Base-by-base conservation (phyloP, 306 rosid species). In the Cicer yamashitae region DNA sequence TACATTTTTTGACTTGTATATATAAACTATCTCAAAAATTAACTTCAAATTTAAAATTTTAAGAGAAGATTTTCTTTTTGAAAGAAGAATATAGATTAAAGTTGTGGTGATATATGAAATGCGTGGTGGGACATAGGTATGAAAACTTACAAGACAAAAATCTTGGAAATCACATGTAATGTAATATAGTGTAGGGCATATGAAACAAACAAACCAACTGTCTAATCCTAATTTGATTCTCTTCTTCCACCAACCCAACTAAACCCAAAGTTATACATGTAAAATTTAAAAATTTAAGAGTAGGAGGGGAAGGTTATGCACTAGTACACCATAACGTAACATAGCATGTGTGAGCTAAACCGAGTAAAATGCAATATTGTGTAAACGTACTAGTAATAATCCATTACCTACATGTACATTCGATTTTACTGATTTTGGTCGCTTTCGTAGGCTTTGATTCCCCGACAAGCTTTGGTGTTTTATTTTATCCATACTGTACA, bases 381-480 rank as follows among this genome's bases (percentile, higher is more conserved):
- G 65, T 48, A 77, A 77, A 61, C 44, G 6, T 12, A 25, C 30
- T 25, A 10, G 39, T 72, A 52, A 65, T 15, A 38, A 57, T 15
- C 52, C 25, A 70, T 51, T 51, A 18, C 77, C 71, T 44, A 58
- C 25, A 10, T 22, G 64, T 22, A 58, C 40, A 58, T 22, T 68
- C 81, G 50, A 73, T 72, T 83, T 75, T 43, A 59, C 61, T 10
- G 20, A 18, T 22, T 22, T 68, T 70, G 75, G 63, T 81, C 67
- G 48, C 78, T 75, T 66, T 72, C 52, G 9, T 50, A 48, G 22
- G 48, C 64, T 79, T 61, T 82, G 91, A 88, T 88, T 89, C 90
- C 80, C 88, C 88, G 84, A 86, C 91, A 84, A 67, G 40, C 65
- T 72, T 74, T 81, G 81, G 65, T 59, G 80, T 74, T 59, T 73